Evolutionary conservation across 2,329 filamentous ascomycete species (phyloP), one percentile per base, ranked within the genome.

Genomic region (Didymellaceae sp.): DNA sequence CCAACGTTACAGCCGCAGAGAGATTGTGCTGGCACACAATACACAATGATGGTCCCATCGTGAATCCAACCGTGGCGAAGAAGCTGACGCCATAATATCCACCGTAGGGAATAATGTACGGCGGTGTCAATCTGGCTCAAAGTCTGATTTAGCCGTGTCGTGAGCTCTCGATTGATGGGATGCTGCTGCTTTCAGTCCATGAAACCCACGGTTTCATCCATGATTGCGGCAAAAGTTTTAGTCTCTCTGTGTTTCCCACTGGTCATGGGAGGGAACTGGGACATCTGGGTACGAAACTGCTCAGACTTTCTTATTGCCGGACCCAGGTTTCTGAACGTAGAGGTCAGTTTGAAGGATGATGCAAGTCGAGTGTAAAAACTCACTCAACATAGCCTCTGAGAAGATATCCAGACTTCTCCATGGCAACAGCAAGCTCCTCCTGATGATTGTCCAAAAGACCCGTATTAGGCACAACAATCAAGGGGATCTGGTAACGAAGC

Each of bases 381-480:
- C 79, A 54, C 51, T 42, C 40, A 32, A 90, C 75, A 44, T 80
- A 77, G 9, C 88, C 89, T 62, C 86, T 81, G n/a, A 92, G 80
- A 2, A 90, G 85, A 74, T 95, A 96, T 18, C 88, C 87, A 59
- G 90, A 84, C 18, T 79, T 76, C 24, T 88, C 83, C 48, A 97
- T 81, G 59, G 90, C 86, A 40, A 86, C 79, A 0, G 93, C 93
- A 45, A 99, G 82, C 71, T 97, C 91, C 16, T 85, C 82, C 74
- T 99, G 94, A 69, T 99, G 94, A 65, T 99, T 93, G 66, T 95
- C 86, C 62, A 96, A 82, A 0, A 99, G 82, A 6, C 80, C 78
- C 1, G 85, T 81, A 71, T 99, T 99, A 2, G 93, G 89, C 2
- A 99, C 91, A 1, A 96, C 90, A 40, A 99, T 82, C n/a, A 97